Conservation (phyloP, 805 yeast genomes). For the Lachancea cidri region DNA sequence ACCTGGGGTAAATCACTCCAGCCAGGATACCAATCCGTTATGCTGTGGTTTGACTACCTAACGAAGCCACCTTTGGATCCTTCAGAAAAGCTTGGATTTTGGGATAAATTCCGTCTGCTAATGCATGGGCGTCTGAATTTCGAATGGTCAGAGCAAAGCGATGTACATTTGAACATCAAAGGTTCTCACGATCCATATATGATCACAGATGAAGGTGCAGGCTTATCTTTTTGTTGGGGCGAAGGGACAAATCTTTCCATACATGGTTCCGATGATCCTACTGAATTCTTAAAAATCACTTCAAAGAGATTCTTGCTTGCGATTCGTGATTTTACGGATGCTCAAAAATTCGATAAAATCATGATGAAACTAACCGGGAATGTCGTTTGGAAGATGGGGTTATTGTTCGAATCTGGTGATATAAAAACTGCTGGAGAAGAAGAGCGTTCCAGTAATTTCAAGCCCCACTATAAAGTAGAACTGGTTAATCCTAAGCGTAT, state of each 20-base stretch:
- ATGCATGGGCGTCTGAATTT: slow-evolving; percentile 50
- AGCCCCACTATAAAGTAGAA: slow-evolving; percentile 59
- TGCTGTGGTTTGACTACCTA: slow-evolving; percentile 60
- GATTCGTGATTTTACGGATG: slow-evolving; percentile 40
- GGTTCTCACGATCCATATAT: slow-evolving; percentile 56
- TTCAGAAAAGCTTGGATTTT: slow-evolving; percentile 58
- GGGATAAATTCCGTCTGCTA: slow-evolving; percentile 60
- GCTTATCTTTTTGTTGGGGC: slow-evolving; percentile 62
- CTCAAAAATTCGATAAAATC: slow-evolving; percentile 38
- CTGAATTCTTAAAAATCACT: slow-evolving; percentile 47
- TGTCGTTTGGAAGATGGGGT: slow-evolving; percentile 75
- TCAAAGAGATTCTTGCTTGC: slow-evolving; percentile 55
- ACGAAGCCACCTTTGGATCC: slow-evolving; percentile 69
- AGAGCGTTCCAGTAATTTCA: slow-evolving; percentile 43
- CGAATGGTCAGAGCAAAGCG: slow-evolving; percentile 40
- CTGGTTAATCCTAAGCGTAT: slow-evolving; percentile 54
- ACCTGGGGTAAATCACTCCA: slow-evolving; percentile 63
- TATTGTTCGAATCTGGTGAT: slow-evolving; percentile 62
- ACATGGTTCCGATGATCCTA: slow-evolving; percentile 45
- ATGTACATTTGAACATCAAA: slow-evolving; percentile 58
- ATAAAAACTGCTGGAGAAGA: slow-evolving; percentile 33
- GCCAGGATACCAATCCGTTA: slow-evolving; percentile 54
- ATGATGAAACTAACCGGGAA: slow-evolving; percentile 59
- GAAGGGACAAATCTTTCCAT: slow-evolving; percentile 46
- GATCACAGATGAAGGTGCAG: slow-evolving; percentile 52